A percentile compares a stretch with the other conserved stretches of the same genome.
Evolutionary conservation across 2,329 filamentous ascomycete genomes (phyloP).

Genomic region (Xylaria sp.): DNA sequence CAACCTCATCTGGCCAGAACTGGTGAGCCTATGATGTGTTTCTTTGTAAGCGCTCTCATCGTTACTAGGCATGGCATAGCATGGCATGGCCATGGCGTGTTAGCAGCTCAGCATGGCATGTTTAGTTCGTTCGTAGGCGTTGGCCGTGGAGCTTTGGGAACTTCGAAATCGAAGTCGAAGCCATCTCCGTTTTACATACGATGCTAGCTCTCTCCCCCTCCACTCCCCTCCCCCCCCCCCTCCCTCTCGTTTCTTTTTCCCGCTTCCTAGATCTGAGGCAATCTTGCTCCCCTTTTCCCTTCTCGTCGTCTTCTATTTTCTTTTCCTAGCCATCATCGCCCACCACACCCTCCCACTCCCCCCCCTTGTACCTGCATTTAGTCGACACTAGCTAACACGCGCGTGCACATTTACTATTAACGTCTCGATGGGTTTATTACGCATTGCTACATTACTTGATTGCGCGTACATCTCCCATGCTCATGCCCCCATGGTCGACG

Average conservation of each 20-base stretch:
- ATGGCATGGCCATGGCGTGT: too few species aligned
- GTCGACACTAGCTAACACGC: neutral
- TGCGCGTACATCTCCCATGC: neutral
- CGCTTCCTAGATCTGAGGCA: too few species aligned
- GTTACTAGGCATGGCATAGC: too few species aligned
- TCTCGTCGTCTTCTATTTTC: neutral
- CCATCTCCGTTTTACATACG: neutral
- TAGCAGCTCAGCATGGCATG: too few species aligned
- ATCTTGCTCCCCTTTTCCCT: neutral
- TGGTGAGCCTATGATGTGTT: conserved; percentile 11
- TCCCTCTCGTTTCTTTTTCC: neutral
- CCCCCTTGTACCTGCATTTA: neutral
- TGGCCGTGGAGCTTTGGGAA: too few species aligned
- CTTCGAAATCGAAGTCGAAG: neutral
- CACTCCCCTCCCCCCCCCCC: too few species aligned
- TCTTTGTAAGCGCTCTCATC: conserved; percentile 7
- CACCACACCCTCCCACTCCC: neutral
- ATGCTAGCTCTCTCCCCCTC: too few species aligned
- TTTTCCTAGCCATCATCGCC: neutral
- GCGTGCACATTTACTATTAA: neutral
- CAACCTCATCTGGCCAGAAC: neutral
- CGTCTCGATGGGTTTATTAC: neutral
- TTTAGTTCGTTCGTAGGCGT: too few species aligned
- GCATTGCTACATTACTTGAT: neutral
- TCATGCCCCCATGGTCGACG: too few species aligned